These are phyloP conservation scores for Ascobolus immersus DNA, from an alignment of 495 filamentous ascomycete genomes.

Conservation along the genomic window DNA sequence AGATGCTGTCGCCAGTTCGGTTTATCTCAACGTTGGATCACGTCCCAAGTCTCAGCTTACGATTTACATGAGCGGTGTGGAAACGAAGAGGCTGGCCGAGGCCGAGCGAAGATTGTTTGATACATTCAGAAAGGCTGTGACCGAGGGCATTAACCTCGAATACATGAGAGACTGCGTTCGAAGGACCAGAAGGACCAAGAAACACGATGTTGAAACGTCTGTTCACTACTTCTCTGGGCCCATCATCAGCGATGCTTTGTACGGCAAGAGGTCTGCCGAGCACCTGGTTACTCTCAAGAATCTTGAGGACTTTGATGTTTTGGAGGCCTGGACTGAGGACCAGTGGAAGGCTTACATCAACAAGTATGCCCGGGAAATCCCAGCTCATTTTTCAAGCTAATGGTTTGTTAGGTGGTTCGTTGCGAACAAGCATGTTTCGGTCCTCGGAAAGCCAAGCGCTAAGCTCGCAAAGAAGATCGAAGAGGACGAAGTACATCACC, in stretches of 20 bases:
- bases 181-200: constrained; percentile 49
- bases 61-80: constrained; percentile 60
- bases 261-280: constrained; percentile 61
- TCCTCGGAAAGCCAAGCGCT: constrained; percentile 61
- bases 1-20: constrained; percentile 51
- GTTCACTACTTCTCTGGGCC: constrained; percentile 49
- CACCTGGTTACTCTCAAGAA: constrained; percentile 40
- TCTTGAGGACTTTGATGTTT: constrained; percentile 44
- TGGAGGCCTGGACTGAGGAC: constrained; percentile 55
- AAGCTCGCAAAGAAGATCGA: constrained; percentile 15
- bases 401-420: too few relatives aligned
- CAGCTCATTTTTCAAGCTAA: too few relatives aligned
- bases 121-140: constrained; percentile 51
- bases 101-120: constrained; percentile 73
- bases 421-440: constrained; percentile 61
- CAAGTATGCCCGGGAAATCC: too few relatives aligned
- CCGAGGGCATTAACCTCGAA: constrained; percentile 57
- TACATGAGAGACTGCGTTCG: constrained; percentile 70
- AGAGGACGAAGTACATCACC: constrained; percentile 27
- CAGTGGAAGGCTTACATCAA: constrained; percentile 62
- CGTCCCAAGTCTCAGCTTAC: constrained; percentile 62
- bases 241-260: constrained; percentile 76
- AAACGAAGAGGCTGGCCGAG: constrained; percentile 53
- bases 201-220: constrained; percentile 51
- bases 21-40: constrained; percentile 46